Evolutionary conservation across 2,329 filamentous ascomycete genomes (phyloP).

Genomic region (Madurella fahalii): DNA sequence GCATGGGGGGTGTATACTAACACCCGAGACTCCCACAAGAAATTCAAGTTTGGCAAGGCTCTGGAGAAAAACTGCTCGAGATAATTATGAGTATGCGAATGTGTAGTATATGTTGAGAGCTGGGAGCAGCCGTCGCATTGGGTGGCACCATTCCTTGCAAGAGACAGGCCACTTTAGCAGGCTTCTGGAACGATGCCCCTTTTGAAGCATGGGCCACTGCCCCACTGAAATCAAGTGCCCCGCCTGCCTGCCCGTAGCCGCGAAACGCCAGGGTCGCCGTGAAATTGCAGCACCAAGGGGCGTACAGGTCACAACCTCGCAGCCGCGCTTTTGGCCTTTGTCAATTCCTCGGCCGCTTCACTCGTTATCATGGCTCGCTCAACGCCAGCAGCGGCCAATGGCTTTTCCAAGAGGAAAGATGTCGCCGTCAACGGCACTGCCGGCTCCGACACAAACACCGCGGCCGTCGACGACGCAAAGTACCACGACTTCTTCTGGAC

Average conservation of each 20-base stretch:
- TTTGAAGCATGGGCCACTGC: constrained; percentile 11
- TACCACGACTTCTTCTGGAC: constrained; percentile 86
- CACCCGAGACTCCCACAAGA: no score
- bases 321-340: constrained; percentile 5
- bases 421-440: constrained; percentile 17
- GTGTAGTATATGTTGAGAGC: background rate
- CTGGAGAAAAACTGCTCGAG: background rate
- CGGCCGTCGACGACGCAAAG: constrained; percentile 33
- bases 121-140: background rate
- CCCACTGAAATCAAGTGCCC: background rate
- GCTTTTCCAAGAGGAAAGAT: constrained; percentile 25
- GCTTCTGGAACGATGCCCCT: constrained; percentile 21
- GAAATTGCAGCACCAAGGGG: background rate
- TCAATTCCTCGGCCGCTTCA: constrained; percentile 1
- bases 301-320: constrained; percentile 3
- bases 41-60: no score
- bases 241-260: no score
- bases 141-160: constrained; percentile 5
- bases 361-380: constrained; percentile 27
- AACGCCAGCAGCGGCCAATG: constrained; percentile 24
- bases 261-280: no score
- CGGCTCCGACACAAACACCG: constrained; percentile 13
- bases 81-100: background rate
- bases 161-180: constrained; percentile 14
- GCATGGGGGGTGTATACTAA: no score